A percentile compares a stretch with the other conserved stretches of the same genome.
Conservation (phyloP, 768 basidiomycete genomes). For the Mycena leptocephala region DNA sequence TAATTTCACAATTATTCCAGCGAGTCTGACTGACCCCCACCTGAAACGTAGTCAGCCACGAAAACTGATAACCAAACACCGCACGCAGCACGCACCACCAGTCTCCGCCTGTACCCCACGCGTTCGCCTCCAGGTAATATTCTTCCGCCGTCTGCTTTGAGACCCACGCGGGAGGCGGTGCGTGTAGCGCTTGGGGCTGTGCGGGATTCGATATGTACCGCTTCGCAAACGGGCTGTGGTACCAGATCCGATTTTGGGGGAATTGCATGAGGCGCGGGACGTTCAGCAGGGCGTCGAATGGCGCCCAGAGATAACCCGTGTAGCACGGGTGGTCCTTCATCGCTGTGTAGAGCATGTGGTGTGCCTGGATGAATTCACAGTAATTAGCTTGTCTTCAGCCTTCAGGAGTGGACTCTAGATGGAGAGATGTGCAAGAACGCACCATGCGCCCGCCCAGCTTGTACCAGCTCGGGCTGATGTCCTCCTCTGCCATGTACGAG, state of each 20-base stretch:
- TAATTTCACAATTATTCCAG: neutral
- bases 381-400: too few species aligned
- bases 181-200: constrained; percentile 33
- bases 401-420: too few species aligned
- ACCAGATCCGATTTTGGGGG: constrained; percentile 64
- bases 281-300: too few species aligned
- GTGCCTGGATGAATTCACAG: too few species aligned
- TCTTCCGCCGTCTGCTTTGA: constrained; percentile 54
- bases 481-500: constrained; percentile 62
- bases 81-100: constrained; percentile 62
- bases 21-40: constrained; percentile 53
- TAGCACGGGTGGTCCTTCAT: constrained; percentile 62
- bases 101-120: constrained; percentile 59
- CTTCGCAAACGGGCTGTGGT: constrained; percentile 63
- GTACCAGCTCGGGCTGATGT: constrained; percentile 52
- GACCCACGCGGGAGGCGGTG: constrained; percentile 56
- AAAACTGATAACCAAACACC: too few species aligned
- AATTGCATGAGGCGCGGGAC: too few species aligned
- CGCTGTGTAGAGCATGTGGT: constrained; percentile 69
- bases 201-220: constrained; percentile 57
- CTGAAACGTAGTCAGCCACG: constrained; percentile 39
- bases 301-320: constrained; percentile 67
- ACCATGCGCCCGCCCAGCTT: constrained; percentile 65
- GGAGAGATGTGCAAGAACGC: constrained; percentile 24
- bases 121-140: constrained; percentile 51